Evolutionary conservation across 75 land plant species (phyloP), one percentile per base, ranked within the genome.

Genomic region (Cunninghamia lanceolata): DNA sequence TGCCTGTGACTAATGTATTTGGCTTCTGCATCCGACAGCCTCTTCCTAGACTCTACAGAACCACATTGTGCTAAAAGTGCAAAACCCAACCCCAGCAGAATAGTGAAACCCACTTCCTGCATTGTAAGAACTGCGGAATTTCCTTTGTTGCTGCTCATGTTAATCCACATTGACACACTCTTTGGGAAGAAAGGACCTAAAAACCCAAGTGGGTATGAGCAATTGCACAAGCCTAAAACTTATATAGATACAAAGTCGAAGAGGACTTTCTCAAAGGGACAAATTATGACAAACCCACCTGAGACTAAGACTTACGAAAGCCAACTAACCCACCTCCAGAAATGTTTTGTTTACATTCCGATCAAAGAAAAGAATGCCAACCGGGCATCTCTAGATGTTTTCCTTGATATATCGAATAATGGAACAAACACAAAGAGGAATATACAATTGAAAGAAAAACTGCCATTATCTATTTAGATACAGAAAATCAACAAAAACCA

Each of bases 1-100:
- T 90, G 91, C 40, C 89, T 82, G 40, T 85, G 89, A 59, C 34
- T 85, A 77, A 90, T 90, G 87, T 88, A 88, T 11, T n/a, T 21
- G 0, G 36, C 87, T 34, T 88, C 89, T 2, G 84, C 74, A 70
- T 88, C 91, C 2, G 91, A 83, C 38, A 90, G 82, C 28, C n/a
- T 36, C 2, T 84, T 83, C 13, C 73, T 54, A 42, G 35, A 73
- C 14, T 73, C 75, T 10, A 34, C 36, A 10, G 10, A 30, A 80
- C 6, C 82, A 43, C 16, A 21, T 80, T 43, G n/a, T 43, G 25
- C 47, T 25, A 9, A n/a, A 80, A 42, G 32, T 25, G 32, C 50
- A 45, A 80, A 3, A 40, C 34, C 10, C 50, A 45, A 80, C 9
- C 45, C 82, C n/a, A 80, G 47, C 82, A 80, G 25, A 45, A 80